A percentile compares a stretch with the other conserved stretches of the same genome.
phyloP scores from a whole-genome alignment of 148 eudicot species.

The Silene conica region DNA sequence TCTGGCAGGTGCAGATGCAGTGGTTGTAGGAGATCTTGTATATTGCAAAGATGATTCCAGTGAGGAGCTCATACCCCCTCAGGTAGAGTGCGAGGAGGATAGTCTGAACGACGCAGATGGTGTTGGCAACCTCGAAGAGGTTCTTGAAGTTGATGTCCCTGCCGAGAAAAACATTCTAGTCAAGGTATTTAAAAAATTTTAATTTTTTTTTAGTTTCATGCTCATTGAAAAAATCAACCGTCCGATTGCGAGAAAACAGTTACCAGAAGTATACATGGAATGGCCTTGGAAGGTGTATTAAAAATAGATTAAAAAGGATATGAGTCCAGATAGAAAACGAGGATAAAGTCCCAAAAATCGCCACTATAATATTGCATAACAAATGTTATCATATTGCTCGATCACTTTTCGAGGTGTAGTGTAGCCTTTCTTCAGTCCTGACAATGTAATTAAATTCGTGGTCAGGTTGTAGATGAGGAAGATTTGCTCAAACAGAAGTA shows the following conservation, averaged over 20 bases:
- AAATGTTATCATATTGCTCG: not conserved
- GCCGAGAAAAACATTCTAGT: conserved; percentile 49
- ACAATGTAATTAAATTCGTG: conserved; percentile 19
- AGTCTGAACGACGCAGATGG: conserved; percentile 33
- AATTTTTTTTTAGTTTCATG: not conserved
- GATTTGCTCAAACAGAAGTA: conserved; percentile 64
- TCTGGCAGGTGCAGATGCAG: conserved; percentile 60
- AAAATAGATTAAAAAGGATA: too few relatives aligned
- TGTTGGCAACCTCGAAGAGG: conserved; percentile 47
- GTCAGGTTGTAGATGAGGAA: conserved; percentile 65
- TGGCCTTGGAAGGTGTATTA: not conserved
- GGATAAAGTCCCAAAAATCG: too few relatives aligned
- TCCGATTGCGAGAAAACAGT: not conserved
- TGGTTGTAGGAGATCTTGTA: conserved; percentile 89
- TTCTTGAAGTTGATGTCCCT: conserved; percentile 48
- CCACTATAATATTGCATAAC: not conserved
- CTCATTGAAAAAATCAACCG: not conserved
- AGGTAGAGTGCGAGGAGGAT: conserved; percentile 41
- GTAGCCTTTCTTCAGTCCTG: conserved; percentile 3
- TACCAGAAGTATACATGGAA: not conserved
- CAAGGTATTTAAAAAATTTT: conserved; percentile 41
- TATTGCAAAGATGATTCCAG: conserved; percentile 53
- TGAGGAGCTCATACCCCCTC: conserved; percentile 28
- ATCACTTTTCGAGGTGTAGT: not conserved
- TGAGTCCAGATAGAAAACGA: not conserved